Percentiles rank a stretch among this genome's conserved stretches.
Evolutionary conservation across 192 early-diverging fungal species (phyloP).

Genomic region (Thamnidium elegans): DNA sequence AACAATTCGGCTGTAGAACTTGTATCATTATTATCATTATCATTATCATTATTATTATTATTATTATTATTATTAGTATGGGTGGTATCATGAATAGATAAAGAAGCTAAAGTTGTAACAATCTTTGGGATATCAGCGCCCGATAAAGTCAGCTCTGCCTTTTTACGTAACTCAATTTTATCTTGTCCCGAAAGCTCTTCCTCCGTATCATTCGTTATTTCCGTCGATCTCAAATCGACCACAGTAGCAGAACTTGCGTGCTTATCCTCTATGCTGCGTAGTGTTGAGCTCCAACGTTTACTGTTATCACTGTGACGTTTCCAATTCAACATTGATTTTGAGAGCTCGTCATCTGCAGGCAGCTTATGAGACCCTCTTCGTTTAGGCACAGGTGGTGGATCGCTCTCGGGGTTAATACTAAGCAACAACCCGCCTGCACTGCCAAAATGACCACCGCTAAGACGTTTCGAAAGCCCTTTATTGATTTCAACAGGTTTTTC

Average conservation of each 20-base stretch:
- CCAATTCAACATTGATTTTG: conserved; percentile 33
- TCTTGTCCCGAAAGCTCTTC: conserved; percentile 9
- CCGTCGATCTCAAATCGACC: background rate
- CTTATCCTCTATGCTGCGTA: background rate
- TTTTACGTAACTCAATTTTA: background rate
- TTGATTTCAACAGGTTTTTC: background rate
- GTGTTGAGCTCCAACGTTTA: conserved; percentile 15
- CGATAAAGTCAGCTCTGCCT: conserved; percentile 3
- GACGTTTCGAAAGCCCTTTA: conserved; percentile 25
- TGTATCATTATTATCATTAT: too few relatives aligned
- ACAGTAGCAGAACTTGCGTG: background rate
- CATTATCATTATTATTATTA: too few relatives aligned
- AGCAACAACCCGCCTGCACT: conserved; percentile 39
- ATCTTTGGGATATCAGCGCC: background rate
- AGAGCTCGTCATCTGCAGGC: conserved; percentile 23
- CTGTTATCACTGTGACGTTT: conserved; percentile 23
- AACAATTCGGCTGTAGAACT: background rate
- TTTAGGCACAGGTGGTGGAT: conserved; percentile 2
- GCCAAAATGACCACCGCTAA: conserved; percentile 34
- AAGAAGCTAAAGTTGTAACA: background rate
- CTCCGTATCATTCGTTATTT: background rate
- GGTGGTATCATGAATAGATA: background rate
- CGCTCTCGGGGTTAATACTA: conserved; percentile 20
- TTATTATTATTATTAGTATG: too few relatives aligned
- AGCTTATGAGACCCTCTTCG: background rate